A percentile compares a stretch with the other conserved stretches of the same genome.
phyloP scores from a whole-genome alignment of 805 yeast species.

The Wickerhamiella azymoides region DNA sequence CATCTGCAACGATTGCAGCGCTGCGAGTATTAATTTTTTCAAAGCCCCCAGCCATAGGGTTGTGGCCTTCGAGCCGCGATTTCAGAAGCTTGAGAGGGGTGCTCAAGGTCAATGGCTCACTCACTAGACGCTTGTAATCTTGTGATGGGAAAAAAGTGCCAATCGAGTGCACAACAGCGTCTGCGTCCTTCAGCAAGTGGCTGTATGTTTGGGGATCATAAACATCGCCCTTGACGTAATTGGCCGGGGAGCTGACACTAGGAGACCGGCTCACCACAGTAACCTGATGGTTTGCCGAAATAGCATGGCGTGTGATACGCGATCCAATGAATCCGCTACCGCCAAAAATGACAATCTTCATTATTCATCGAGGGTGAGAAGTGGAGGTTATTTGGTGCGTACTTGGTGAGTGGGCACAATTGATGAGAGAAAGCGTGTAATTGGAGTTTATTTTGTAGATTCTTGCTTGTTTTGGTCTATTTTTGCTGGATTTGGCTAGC shows the following conservation, averaged over 20 bases:
- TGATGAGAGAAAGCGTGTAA: too few relatives aligned
- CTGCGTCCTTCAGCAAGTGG: slow-evolving; percentile 33
- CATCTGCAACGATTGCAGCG: slow-evolving; percentile 49
- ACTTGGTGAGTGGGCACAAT: too few relatives aligned
- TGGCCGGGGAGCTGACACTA: not conserved
- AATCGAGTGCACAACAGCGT: slow-evolving; percentile 68
- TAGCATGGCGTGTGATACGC: slow-evolving; percentile 55
- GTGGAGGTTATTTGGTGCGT: too few relatives aligned
- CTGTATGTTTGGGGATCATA: slow-evolving; percentile 49
- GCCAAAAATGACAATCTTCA: slow-evolving; percentile 55
- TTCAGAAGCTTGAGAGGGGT: slow-evolving; percentile 9
- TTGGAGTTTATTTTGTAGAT: too few relatives aligned
- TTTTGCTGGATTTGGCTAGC: not conserved
- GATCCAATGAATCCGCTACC: slow-evolving; percentile 68
- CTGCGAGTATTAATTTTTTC: slow-evolving; percentile 56
- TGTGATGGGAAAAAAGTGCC: slow-evolving; percentile 60
- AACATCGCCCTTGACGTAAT: slow-evolving; percentile 39
- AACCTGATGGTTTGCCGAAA: slow-evolving; percentile 49
- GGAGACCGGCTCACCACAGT: slow-evolving; percentile 40
- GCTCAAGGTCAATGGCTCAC: slow-evolving; percentile 11
- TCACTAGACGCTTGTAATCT: slow-evolving; percentile 44
- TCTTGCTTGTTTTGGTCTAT: not conserved
- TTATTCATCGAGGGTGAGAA: slow-evolving; percentile 8
- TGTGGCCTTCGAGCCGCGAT: slow-evolving; percentile 33
- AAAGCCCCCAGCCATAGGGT: slow-evolving; percentile 39